A percentile compares a stretch with the other conserved stretches of the same genome.
Conservation (phyloP, 2,329 filamentous ascomycete species). For the Fusarium sp. region DNA sequence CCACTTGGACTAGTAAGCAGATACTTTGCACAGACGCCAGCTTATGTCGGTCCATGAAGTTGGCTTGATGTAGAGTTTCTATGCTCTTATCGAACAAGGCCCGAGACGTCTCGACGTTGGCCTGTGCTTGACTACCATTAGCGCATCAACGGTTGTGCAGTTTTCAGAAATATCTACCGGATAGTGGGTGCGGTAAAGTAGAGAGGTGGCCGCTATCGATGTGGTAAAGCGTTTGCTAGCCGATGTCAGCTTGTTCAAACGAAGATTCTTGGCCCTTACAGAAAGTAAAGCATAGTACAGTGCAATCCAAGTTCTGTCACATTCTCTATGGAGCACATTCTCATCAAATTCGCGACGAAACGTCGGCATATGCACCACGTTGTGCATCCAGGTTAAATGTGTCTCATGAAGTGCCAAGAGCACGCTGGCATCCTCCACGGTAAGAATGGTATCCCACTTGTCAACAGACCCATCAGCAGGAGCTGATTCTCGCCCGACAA, state of each 20-base stretch:
- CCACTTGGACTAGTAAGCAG: conserved; percentile 2
- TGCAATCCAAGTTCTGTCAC: conserved; percentile 4
- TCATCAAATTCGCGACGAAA: conserved; percentile 1
- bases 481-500: not conserved
- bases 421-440: not conserved
- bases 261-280: not conserved
- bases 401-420: not conserved
- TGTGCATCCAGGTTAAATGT: conserved; percentile 12
- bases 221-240: conserved; percentile 8
- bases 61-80: not conserved
- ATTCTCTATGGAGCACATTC: not conserved
- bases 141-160: fast-evolving
- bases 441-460: not conserved
- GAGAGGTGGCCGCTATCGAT: not conserved
- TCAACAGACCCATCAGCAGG: not conserved
- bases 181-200: fast-evolving
- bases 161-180: not conserved
- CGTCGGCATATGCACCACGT: not conserved
- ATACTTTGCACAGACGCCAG: not conserved
- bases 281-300: conserved; percentile 8
- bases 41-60: conserved; percentile 17
- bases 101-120: not conserved
- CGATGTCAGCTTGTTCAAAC: no score
- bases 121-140: fast-evolving
- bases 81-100: not conserved